A percentile compares a stretch with the other conserved stretches of the same genome.
Evolutionary conservation across 2,329 filamentous ascomycete genomes (phyloP).

Genomic region (Harringtonia aguacate): DNA sequence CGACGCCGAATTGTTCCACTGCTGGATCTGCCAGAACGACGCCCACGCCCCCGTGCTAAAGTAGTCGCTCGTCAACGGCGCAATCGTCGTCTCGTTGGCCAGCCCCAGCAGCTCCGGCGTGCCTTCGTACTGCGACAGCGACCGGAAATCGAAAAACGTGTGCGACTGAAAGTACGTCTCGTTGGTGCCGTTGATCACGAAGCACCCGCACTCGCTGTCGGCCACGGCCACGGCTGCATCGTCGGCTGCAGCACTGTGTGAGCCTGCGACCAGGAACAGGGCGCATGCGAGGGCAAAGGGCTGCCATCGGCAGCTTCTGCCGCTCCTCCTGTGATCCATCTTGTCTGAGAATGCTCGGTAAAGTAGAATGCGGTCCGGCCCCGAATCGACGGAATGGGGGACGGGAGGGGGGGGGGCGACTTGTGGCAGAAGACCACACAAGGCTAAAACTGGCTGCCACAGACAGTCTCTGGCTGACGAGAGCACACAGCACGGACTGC

Average conservation of each 20-base stretch:
- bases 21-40: constrained; percentile 19
- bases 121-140: constrained; percentile 14
- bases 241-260: neutral
- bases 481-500: too few species aligned
- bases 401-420: too few species aligned
- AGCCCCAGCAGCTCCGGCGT: constrained; percentile 16
- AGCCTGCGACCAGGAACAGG: neutral
- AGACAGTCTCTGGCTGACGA: too few species aligned
- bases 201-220: constrained; percentile 19
- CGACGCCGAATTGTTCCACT: constrained; percentile 14
- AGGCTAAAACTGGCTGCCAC: too few species aligned
- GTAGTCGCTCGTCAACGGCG: constrained; percentile 18
- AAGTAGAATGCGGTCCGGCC: too few species aligned
- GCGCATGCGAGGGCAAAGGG: too few species aligned
- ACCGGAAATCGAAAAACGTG: constrained; percentile 23
- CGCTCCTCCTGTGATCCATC: too few species aligned
- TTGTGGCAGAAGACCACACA: too few species aligned
- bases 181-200: constrained; percentile 20
- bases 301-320: too few species aligned
- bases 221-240: neutral
- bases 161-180: constrained; percentile 20
- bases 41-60: constrained; percentile 19
- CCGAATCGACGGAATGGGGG: too few species aligned
- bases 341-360: too few species aligned
- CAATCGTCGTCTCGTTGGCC: constrained; percentile 10